These are phyloP conservation scores for Helminthosporium solani DNA, from an alignment of 2,329 filamentous ascomycete species.

Conservation along the genomic window DNA sequence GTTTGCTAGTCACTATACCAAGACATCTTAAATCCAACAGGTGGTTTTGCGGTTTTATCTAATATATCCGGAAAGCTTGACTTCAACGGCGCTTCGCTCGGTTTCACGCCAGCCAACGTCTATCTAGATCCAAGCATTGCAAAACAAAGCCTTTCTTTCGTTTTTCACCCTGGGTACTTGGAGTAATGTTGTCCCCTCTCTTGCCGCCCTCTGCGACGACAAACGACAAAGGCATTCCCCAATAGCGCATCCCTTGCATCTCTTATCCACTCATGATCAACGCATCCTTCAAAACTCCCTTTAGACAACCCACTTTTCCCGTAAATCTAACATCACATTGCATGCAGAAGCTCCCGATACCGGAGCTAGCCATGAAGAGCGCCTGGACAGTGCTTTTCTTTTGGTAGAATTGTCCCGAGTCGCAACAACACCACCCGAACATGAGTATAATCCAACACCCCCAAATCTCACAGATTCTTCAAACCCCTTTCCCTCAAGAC, in stretches of 20 bases:
- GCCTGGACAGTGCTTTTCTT: slow-evolving; percentile 4
- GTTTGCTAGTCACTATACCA: no score
- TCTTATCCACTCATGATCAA: neutral
- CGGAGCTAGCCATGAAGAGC: slow-evolving; percentile 4
- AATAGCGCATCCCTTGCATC: neutral
- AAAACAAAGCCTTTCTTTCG: neutral
- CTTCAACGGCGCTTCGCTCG: neutral
- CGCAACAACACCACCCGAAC: slow-evolving; percentile 9
- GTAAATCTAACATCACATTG: slow-evolving; percentile 12
- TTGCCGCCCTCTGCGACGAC: neutral
- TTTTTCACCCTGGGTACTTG: neutral
- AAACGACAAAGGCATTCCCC: neutral
- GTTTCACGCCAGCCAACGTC: slow-evolving; percentile 1
- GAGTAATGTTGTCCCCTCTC: neutral
- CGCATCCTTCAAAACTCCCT: neutral
- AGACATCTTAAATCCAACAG: no score
- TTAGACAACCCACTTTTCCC: slow-evolving; percentile 1
- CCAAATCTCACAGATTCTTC: neutral
- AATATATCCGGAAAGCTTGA: slow-evolving; percentile 2
- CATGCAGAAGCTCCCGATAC: slow-evolving; percentile 12
- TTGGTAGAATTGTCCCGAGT: slow-evolving; percentile 8
- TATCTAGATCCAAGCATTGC: neutral
- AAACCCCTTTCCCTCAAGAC: neutral
- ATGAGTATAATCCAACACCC: neutral
- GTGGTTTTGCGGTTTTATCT: neutral